phyloP scores from a whole-genome alignment of 78 protist genomes.

The Dictyostelium intermedium region DNA sequence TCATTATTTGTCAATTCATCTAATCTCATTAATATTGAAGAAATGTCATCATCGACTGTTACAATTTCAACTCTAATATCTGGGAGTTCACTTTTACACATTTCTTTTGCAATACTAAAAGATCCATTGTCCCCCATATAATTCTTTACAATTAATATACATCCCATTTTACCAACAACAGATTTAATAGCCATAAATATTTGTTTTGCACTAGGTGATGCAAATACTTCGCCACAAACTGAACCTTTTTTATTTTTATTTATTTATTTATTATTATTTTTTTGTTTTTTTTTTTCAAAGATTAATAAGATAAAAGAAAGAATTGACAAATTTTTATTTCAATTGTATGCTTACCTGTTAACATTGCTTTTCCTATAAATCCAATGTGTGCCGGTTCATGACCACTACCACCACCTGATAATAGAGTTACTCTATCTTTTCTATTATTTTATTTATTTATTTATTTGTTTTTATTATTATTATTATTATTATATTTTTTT shows the following conservation, averaged over 20 bases:
- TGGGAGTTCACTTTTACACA: conserved; percentile 6
- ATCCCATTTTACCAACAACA: conserved; percentile 31
- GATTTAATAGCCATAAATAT: conserved; percentile 77
- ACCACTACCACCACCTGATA: conserved; percentile 88
- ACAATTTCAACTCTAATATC: conserved; percentile 58
- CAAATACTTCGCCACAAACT: conserved; percentile 83
- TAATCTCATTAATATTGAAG: background rate
- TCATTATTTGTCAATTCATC: background rate
- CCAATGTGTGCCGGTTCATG: conserved; percentile 90
- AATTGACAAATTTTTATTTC: too few relatives aligned
- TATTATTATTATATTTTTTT: too few relatives aligned
- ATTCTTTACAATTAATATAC: conserved; percentile 81
- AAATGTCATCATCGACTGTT: conserved; percentile 82
- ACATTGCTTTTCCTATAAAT: conserved; percentile 82
- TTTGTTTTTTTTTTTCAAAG: too few relatives aligned
- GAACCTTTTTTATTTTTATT: conserved; percentile 36
- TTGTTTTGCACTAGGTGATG: conserved; percentile 47
- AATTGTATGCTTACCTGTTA: background rate
- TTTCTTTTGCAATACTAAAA: conserved; percentile 77
- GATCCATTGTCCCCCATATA: conserved; percentile 88
- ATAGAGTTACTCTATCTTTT: conserved; percentile 13
- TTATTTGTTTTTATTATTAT: too few relatives aligned
- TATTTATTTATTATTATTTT: background rate
- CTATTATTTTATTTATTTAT: background rate
- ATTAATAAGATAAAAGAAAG: too few relatives aligned